These are phyloP conservation scores for Syzygium grande DNA, from an alignment of 345 rosid genomes.

Conservation along the genomic window DNA sequence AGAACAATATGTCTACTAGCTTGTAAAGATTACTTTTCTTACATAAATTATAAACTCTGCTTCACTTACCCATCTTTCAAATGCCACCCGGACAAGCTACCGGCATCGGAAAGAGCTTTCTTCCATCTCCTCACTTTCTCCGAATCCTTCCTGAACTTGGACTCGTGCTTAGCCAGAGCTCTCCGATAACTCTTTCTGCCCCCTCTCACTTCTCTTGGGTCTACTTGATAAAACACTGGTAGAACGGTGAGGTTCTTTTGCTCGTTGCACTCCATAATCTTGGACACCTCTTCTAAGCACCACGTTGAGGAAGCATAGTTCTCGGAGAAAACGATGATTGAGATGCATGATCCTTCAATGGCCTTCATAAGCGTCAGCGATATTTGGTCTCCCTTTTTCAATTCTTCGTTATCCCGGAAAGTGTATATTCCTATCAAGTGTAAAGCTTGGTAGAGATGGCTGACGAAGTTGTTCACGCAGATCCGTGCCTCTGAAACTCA, in stretches of 20 bases:
- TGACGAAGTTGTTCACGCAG: accelerated
- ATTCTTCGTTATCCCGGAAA: not conserved
- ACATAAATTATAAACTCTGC: too few species aligned
- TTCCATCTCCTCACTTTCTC: not conserved
- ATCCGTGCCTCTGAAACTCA: not conserved
- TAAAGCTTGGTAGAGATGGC: not conserved
- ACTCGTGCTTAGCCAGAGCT: not conserved
- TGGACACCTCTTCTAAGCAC: not conserved
- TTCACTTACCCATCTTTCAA: not conserved
- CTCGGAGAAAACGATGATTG: not conserved
- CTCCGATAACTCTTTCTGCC: not conserved
- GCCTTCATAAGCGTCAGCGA: not conserved
- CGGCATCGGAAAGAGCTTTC: accelerated
- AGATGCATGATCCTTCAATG: not conserved
- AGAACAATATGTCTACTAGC: too few species aligned
- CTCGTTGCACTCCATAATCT: not conserved
- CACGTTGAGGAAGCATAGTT: not conserved
- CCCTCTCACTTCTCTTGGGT: not conserved
- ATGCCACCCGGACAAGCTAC: not conserved
- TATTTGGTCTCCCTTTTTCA: not conserved
- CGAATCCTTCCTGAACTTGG: not conserved
- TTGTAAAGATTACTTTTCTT: not conserved
- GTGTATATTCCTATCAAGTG: not conserved
- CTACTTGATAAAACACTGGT: not conserved
- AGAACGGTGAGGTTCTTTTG: not conserved